phyloP scores from a whole-genome alignment of 345 rosid species.

The Populus nigra region DNA sequence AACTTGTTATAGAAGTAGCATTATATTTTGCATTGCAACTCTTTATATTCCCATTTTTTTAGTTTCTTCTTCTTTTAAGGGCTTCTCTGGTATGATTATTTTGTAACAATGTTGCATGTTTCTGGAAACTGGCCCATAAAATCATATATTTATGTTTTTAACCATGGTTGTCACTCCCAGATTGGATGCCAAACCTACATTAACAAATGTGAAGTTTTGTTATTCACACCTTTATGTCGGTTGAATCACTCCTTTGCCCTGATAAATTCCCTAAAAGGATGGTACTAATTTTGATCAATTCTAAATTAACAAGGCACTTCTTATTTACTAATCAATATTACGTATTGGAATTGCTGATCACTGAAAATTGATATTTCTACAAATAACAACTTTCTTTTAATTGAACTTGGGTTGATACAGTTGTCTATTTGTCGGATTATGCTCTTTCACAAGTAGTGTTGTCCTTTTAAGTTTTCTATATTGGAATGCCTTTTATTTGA shows the following conservation, averaged over 20 bases:
- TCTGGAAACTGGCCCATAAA: not conserved
- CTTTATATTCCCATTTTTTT: not conserved
- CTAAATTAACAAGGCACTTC: not conserved
- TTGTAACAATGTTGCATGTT: not conserved
- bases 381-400: not conserved
- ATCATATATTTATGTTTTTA: not conserved
- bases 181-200: not conserved
- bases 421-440: not conserved
- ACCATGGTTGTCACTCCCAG: not conserved
- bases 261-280: not conserved
- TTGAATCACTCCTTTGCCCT: not conserved
- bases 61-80: not conserved
- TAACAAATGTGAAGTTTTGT: too few species aligned
- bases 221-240: not conserved
- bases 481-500: conserved; percentile 14
- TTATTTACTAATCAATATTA: not conserved
- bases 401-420: not conserved
- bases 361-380: not conserved
- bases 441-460: not conserved
- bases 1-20: not conserved
- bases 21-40: not conserved
- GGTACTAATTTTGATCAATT: not conserved
- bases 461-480: not conserved
- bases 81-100: not conserved
- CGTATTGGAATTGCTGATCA: not conserved